These are phyloP conservation scores for Chamaecyparis obtusa DNA, from an alignment of 75 land plant species.

Conservation along the genomic window DNA sequence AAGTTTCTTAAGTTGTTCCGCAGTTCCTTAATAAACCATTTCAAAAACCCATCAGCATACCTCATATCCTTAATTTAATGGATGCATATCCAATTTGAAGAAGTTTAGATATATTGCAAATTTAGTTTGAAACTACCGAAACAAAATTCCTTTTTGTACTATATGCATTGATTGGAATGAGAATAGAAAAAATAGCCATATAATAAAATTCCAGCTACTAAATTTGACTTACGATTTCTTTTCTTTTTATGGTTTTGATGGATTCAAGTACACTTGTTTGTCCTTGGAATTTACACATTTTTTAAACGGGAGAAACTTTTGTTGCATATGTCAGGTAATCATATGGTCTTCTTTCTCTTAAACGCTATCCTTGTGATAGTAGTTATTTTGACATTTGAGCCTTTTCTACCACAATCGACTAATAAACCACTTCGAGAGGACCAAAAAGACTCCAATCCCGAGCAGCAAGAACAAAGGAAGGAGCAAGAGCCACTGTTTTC, in stretches of 20 bases:
- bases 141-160: neutral
- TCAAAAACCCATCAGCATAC: neutral
- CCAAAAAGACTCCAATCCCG: neutral
- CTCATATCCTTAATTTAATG: neutral
- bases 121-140: neutral
- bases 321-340: slow-evolving; percentile 44
- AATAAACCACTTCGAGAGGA: slow-evolving; percentile 2
- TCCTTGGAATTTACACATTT: neutral
- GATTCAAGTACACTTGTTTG: neutral
- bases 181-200: neutral
- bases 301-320: neutral
- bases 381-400: slow-evolving; percentile 44
- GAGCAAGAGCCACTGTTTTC: neutral
- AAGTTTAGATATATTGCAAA: neutral
- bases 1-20: too few relatives aligned
- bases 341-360: slow-evolving; percentile 59
- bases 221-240: neutral
- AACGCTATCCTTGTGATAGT: slow-evolving; percentile 33
- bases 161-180: neutral
- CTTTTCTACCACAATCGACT: slow-evolving; percentile 38
- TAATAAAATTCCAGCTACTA: neutral
- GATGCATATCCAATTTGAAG: neutral
- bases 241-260: neutral
- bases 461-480: neutral
- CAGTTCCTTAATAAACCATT: neutral